phyloP scores from a whole-genome alignment of 2,329 filamentous ascomycete species.

The Alternaria burnsii region DNA sequence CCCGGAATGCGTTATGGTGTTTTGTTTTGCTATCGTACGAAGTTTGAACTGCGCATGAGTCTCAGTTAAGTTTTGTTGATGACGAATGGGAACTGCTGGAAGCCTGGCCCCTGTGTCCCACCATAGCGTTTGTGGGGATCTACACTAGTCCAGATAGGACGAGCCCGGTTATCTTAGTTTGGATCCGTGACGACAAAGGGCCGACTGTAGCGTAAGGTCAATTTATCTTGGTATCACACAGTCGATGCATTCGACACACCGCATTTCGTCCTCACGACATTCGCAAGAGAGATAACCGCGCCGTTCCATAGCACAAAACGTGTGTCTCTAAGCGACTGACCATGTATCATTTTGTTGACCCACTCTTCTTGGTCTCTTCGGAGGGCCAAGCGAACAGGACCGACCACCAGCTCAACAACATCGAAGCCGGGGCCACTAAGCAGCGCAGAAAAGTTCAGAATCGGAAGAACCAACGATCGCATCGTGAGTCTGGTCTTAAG shows the following conservation, averaged over 20 bases:
- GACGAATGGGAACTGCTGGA: neutral
- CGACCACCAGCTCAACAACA: neutral
- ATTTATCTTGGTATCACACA: neutral
- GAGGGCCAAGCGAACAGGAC: neutral
- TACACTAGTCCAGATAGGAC: neutral
- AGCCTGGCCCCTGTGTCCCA: neutral
- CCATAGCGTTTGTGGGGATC: neutral
- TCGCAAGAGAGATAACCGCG: no score
- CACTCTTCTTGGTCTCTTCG: neutral
- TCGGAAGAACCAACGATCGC: conserved; percentile 15
- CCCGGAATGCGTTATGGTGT: neutral
- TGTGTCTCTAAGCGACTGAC: neutral
- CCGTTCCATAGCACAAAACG: rapidly evolving
- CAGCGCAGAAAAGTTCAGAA: conserved; percentile 17
- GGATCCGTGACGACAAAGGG: neutral
- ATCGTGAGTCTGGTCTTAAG: conserved; percentile 2
- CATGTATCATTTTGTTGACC: neutral
- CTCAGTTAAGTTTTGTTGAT: neutral
- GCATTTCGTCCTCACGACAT: no score
- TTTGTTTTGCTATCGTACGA: neutral
- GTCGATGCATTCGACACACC: neutral
- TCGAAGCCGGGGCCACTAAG: conserved; percentile 2
- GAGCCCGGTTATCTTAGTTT: neutral
- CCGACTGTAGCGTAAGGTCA: neutral
- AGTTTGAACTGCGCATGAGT: neutral